phyloP scores from a whole-genome alignment of 768 basidiomycete genomes.

The Mycena pura region DNA sequence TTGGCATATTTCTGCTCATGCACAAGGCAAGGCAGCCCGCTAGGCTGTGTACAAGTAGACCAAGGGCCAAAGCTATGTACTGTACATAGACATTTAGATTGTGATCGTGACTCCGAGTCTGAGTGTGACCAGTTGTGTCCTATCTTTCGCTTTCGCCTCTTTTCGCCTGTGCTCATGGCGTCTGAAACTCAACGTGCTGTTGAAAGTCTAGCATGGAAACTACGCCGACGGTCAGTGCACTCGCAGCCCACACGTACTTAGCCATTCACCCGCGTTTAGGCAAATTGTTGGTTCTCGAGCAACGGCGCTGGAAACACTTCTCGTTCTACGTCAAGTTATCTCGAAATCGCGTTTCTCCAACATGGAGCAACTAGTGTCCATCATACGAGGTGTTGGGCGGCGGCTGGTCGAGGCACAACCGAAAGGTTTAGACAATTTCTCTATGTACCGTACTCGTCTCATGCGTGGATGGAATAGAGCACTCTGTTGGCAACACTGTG shows the following conservation, averaged over 20 bases:
- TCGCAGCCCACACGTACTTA: conserved; percentile 9
- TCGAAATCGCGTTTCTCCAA: conserved; percentile 85
- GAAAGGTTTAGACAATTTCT: conserved; percentile 68
- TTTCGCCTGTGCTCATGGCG: conserved; percentile 45
- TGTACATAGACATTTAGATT: too few species aligned
- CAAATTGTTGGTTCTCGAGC: conserved; percentile 91
- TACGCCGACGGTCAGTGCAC: conserved; percentile 70
- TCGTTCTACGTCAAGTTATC: conserved; percentile 89
- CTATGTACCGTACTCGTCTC: conserved; percentile 16
- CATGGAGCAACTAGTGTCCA: conserved; percentile 82
- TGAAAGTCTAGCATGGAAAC: conserved; percentile 71
- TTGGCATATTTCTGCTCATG: conserved; percentile 76
- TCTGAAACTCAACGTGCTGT: conserved; percentile 64
- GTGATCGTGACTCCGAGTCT: too few species aligned
- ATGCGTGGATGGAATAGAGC: conserved; percentile 59
- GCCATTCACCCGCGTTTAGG: conserved; percentile 48
- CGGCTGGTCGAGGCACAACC: conserved; percentile 90
- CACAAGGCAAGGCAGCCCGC: conserved; percentile 15
- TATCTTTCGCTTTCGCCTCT: too few species aligned
- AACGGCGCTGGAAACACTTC: conserved; percentile 88
- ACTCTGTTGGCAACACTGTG: conserved; percentile 94
- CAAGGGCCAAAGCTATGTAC: too few species aligned
- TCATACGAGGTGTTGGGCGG: conserved; percentile 81
- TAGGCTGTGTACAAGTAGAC: too few species aligned
- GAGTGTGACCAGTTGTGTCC: too few species aligned